Evolutionary conservation across 306 rosid species (phyloP), one percentile per base, ranked within the genome.

Genomic region (Abrus precatorius): DNA sequence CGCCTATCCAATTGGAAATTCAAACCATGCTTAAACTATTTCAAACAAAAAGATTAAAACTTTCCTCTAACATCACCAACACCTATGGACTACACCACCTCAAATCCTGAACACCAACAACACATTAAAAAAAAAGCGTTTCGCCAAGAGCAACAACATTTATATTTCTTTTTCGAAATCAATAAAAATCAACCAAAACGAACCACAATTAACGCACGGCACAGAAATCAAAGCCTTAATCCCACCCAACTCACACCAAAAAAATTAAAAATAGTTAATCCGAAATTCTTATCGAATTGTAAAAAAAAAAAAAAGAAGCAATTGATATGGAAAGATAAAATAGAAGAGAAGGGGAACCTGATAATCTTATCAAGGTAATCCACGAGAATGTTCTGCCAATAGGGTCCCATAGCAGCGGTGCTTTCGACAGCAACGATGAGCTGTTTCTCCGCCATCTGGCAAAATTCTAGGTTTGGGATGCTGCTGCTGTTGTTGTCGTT

Each of bases 341-440:
- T 2, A 29, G 8, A 61, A 32, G 13, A 14, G 8, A 63, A 63
- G 9, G 1, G 9, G 10, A 38, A 93, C 97, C 97, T 90, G 77
- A 90, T 84, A 59, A 91, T 80, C 89, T 93, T 93, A 9, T 91
- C 97, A 10, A 93, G 86, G 85, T 93, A 93, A 83, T 93, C 97
- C 54, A 85, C 48, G 44, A 82, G 78, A 74, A 90, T 6, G 48
- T 87, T 74, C 6, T 76, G 68, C 97, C 97, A 93, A 69, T 83
- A 88, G 13, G 93, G 94, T 1, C 97, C 97, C 92, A 93, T 83
- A 33, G 94, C 97, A 10, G 93, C 94, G n/a, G 97, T 93, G 65
- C 92, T 88, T 83, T 93, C 97, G 3, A 91, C 97, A 47, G 41
- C 97, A 9, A 93, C 83, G 82, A 90, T 90, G 81, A 93, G 77